Base-by-base conservation (phyloP, 345 rosid species). In the Geranium brycei region DNA sequence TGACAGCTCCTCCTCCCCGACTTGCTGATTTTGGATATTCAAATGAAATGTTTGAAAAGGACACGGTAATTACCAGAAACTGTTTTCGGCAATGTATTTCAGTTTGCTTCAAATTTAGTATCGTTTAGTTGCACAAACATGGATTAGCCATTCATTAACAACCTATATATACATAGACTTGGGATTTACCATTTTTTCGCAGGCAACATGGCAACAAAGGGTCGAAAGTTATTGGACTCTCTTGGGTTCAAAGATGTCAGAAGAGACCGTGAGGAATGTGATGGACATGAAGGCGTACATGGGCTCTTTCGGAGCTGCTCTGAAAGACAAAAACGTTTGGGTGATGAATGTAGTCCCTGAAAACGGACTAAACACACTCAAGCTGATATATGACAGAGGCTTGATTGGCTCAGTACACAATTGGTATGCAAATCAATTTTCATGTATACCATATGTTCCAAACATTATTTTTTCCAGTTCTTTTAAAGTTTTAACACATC, bases 231-330 rank as follows among this genome's bases (percentile, higher is more conserved):
- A 93, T 72, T 93, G 91, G 96, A 80, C 82, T 65, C 79, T 90
- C 62, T 69, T 93, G 79, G 79, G 88, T 63, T 76, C 97, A 19
- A 93, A 85, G 79, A 71, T 90, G 58, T 70, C 86, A 53, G 62
- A 86, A 5, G 78, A 93, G 73, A 79, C 88, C 2, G 35, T 88
- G 60, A 88, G 99, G 81, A 93, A 93, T 71, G 18, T 93, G 73
- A 88, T 95, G 96, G 99, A 95, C 83, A 95, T 95, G 99, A 95
- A 95, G 71, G 96, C 96, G 68, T 68, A 84, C 75, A 66, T 84
- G 77, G 97, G 99, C 4, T 91, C 99, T 32, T 95, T 95, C 67
- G 97, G 85, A 16, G 96, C 97, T 69, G 93, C 97, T 47, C 78
- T 92, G n/a, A 87, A 78, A 69, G 76, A 68, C 51, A 92, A 92